A percentile compares a stretch with the other conserved stretches of the same genome.
Conservation (phyloP, 163 green algal species). For the Chlorella variabilis region DNA sequence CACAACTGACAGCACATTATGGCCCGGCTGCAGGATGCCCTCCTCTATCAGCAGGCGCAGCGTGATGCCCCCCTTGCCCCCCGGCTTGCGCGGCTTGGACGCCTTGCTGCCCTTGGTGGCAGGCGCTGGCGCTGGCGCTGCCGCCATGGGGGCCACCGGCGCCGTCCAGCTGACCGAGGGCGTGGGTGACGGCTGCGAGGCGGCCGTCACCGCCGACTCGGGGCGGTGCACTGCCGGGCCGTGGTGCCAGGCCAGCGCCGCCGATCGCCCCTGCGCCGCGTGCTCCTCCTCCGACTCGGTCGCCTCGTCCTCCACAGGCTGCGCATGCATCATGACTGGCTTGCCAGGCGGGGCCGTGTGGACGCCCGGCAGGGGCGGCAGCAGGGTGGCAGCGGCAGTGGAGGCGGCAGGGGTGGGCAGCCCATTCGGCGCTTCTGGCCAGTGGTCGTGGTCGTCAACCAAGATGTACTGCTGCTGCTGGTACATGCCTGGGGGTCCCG, state of each 20-base stretch:
- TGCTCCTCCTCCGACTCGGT: slow-evolving; percentile 29
- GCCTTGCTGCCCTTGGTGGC: not conserved
- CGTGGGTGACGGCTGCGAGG: slow-evolving; percentile 7
- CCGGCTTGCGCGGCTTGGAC: slow-evolving; percentile 4
- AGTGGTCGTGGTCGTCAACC: not conserved
- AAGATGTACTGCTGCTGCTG: slow-evolving; percentile 19
- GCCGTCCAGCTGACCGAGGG: not conserved
- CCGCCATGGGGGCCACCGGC: too few relatives aligned
- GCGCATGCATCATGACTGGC: too few relatives aligned
- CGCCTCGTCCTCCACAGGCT: too few relatives aligned
- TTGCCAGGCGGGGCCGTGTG: not conserved
- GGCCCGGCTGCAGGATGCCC: slow-evolving; percentile 69
- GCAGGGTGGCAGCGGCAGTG: not conserved
- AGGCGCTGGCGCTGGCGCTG: not conserved
- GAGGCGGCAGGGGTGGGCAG: too few relatives aligned
- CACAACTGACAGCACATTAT: slow-evolving; percentile 65
- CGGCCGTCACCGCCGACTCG: not conserved
- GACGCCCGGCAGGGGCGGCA: not conserved
- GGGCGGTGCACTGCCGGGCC: not conserved
- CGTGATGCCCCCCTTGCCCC: slow-evolving; percentile 58
- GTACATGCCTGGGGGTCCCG: not conserved
- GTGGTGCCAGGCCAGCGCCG: not conserved
- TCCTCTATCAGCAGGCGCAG: slow-evolving; percentile 77
- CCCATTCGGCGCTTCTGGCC: too few relatives aligned
- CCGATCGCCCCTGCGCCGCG: not conserved